These are phyloP conservation scores for Solanum chmielewskii DNA, from an alignment of 257 asterid genomes.

Conservation along the genomic window DNA sequence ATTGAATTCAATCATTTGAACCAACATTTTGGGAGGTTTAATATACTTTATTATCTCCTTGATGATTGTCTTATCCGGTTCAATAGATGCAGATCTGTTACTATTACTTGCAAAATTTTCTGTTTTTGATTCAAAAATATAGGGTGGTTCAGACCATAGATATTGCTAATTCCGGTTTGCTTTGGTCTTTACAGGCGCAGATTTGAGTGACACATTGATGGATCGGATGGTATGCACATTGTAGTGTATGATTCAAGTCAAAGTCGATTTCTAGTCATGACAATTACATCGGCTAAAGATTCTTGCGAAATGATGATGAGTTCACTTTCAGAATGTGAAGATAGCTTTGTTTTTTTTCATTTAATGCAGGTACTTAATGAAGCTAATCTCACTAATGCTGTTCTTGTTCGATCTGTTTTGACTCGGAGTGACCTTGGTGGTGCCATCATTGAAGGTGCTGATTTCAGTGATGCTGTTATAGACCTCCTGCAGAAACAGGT, in stretches of 20 bases:
- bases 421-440: conserved; percentile 95
- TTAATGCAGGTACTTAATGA: conserved; percentile 68
- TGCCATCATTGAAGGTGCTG: conserved; percentile 81
- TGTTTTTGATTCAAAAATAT: neutral
- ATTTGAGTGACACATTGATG: conserved; percentile 90
- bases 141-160: neutral
- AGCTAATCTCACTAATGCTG: conserved; percentile 84
- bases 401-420: conserved; percentile 77
- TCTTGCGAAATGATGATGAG: neutral
- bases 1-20: neutral
- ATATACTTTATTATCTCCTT: neutral
- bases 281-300: neutral
- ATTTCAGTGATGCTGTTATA: conserved; percentile 87
- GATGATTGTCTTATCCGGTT: neutral
- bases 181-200: conserved; percentile 53
- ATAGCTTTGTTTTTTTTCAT: neutral
- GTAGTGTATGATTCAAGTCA: neutral
- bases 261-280: neutral
- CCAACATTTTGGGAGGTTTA: neutral
- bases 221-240: conserved; percentile 78
- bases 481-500: conserved; percentile 93
- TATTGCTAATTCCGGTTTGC: neutral
- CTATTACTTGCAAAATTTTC: neutral
- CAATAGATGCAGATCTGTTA: neutral
- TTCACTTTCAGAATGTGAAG: neutral